phyloP scores from a whole-genome alignment of 1,284 basidiomycete species.

The Fomitopsis palustris region DNA sequence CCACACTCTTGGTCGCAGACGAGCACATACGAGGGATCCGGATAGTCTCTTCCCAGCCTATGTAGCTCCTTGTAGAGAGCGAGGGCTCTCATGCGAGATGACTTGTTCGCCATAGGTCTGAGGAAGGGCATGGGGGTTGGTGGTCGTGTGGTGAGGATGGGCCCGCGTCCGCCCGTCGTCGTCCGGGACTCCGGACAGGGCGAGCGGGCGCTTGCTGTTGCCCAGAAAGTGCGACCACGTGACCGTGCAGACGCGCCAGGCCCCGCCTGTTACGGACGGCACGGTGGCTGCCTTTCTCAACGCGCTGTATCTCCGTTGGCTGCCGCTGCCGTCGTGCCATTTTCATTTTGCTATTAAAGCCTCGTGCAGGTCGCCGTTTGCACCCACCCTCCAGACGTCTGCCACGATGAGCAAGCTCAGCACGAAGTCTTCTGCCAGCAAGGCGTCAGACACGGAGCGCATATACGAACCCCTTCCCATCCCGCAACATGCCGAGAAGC shows the following conservation, averaged over 20 bases:
- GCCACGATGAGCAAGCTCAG: not conserved
- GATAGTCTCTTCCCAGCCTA: conserved; percentile 74
- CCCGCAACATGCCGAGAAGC: conserved; percentile 15
- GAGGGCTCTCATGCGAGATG: conserved; percentile 54
- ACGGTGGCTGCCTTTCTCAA: not conserved
- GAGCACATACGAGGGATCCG: conserved; percentile 63
- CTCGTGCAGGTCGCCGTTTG: not conserved
- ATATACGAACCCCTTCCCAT: conserved; percentile 17
- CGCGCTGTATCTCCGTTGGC: not conserved
- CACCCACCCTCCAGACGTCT: not conserved
- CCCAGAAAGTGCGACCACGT: conserved; percentile 1
- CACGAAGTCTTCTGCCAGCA: not conserved
- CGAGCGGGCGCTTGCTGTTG: conserved; percentile 2
- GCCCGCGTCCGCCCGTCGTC: not conserved
- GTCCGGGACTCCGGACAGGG: not conserved
- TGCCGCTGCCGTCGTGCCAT: not conserved
- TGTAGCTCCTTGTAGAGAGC: conserved; percentile 77
- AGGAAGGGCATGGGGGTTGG: not conserved
- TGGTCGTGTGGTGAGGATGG: not conserved
- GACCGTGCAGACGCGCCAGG: conserved; percentile 12
- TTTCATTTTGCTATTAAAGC: not conserved
- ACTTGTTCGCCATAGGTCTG: conserved; percentile 32
- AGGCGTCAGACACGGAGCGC: conserved; percentile 3
- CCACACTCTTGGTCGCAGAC: not conserved
- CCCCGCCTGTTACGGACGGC: conserved; percentile 5